phyloP scores from a whole-genome alignment of 495 filamentous ascomycete species.

The Trypethelium eluteriae region DNA sequence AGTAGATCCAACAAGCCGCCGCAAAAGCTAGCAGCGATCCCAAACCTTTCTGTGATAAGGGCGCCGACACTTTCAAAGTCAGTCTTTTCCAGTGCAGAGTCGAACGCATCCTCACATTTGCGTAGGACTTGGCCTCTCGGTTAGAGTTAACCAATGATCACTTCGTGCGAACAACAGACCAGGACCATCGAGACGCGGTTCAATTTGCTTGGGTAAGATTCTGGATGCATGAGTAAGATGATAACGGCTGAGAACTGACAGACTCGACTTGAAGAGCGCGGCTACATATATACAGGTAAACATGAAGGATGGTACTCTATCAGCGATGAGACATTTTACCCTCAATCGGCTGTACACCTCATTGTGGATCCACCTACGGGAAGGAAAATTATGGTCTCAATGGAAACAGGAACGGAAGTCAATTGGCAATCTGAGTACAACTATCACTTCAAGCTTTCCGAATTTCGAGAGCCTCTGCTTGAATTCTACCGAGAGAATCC shows the following conservation, averaged over 20 bases:
- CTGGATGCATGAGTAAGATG: constrained; percentile 22
- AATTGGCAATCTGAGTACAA: constrained; percentile 93
- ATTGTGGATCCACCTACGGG: constrained; percentile 73
- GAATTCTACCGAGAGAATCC: constrained; percentile 69
- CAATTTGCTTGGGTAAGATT: constrained; percentile 74
- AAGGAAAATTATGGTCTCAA: constrained; percentile 69
- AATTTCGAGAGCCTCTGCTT: constrained; percentile 64
- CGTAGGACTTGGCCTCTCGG: constrained; percentile 55
- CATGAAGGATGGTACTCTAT: constrained; percentile 97
- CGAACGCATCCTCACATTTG: constrained; percentile 13
- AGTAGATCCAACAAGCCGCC: constrained; percentile 76
- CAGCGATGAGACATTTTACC: constrained; percentile 93
- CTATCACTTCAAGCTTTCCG: constrained; percentile 89
- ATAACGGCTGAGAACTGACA: background rate
- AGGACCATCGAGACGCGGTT: constrained; percentile 73
- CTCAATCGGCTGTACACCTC: constrained; percentile 62
- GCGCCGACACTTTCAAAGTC: constrained; percentile 54
- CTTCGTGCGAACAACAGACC: constrained; percentile 87
- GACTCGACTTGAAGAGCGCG: constrained; percentile 56
- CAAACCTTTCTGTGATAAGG: constrained; percentile 56
- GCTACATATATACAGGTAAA: constrained; percentile 74
- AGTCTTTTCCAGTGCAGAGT: background rate
- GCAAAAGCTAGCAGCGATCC: constrained; percentile 53
- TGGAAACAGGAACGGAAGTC: constrained; percentile 83
- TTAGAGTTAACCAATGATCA: constrained; percentile 65